phyloP scores from a whole-genome alignment of 2,329 filamentous ascomycete genomes.

The Aspergillus aculeatinus region DNA sequence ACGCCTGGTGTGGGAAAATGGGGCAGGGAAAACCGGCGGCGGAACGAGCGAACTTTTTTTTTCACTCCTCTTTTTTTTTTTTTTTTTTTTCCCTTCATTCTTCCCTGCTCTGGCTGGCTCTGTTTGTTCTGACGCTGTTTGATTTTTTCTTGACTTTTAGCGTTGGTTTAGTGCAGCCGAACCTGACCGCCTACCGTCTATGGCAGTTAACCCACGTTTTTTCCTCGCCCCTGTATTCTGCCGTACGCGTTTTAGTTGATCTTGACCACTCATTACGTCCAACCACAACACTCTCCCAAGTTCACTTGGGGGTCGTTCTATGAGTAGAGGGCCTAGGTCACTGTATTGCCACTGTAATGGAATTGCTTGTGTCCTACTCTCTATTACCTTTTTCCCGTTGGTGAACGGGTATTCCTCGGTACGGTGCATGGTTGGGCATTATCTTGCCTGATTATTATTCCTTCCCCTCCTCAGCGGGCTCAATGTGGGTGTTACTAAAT shows the following conservation, averaged over 20 bases:
- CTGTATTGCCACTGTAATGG: background rate
- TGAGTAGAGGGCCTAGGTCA: background rate
- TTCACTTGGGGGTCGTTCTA: too few relatives aligned
- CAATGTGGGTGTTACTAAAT: background rate
- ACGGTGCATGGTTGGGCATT: background rate
- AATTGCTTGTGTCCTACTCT: background rate
- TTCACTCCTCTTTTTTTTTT: conserved; percentile 13
- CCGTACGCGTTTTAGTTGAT: conserved; percentile 12
- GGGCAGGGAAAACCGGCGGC: conserved; percentile 19
- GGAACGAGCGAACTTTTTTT: conserved; percentile 18
- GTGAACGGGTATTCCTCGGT: background rate
- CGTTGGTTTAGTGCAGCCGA: conserved; percentile 22
- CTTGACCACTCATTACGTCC: background rate
- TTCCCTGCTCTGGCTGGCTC: conserved; percentile 9
- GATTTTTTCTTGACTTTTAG: conserved; percentile 28
- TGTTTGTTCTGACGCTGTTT: conserved; percentile 14
- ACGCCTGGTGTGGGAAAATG: conserved; percentile 21
- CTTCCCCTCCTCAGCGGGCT: too few relatives aligned
- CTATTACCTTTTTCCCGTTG: background rate
- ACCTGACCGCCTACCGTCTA: conserved; percentile 21
- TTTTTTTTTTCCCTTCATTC: background rate
- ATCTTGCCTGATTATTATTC: background rate
- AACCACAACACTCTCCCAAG: background rate
- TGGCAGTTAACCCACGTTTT: conserved; percentile 10
- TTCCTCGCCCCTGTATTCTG: conserved; percentile 11